Evolutionary conservation across 2,329 filamentous ascomycete species (phyloP), one percentile per base, ranked within the genome.

Genomic region (Penicillium sp.): DNA sequence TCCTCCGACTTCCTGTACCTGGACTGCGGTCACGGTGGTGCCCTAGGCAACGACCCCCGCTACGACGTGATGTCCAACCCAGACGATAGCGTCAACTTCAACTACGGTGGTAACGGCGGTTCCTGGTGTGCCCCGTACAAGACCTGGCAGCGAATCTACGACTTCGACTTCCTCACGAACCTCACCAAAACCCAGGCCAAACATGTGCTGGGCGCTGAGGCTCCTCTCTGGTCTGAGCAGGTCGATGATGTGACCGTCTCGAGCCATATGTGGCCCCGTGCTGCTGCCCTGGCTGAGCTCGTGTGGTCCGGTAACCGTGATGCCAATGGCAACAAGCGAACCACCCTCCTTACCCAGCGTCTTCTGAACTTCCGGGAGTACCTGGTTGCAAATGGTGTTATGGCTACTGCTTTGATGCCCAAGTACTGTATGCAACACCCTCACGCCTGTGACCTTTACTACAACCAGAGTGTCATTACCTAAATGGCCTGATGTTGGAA

Each of bases 301-400:
- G 73, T 81, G 1, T 85, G 83, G 83, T 81, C 79, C 13, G 82
- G 83, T 8, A 84, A 84, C 65, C 74, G 75, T 44, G 79, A 84
- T 16, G 69, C 75, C 3, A 65, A 71, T 1, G 82, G 81, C 47
- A 71, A 75, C 31, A 84, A 84, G 73, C 72, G 81, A 14, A 83
- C 81, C 0, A 84, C 80, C 2, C 65, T 76, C 59, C 68, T 85
- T 61, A 84, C 83, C 10, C 81, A 84, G 71, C 76, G 83, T 5
- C 80, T 86, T 50, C 65, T 85, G 11, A 86, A 86, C 68, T 85
- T 85, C 73, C 76, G 83, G 39, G 83, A 86, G 72, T 85, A 84
- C 59, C 73, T 86, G 7, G 77, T 85, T 50, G 81, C 82, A 1
- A 82, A 79, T 61, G 82, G 82, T 3, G 74, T 85, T 1, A 69